Evolutionary conservation across 345 rosid genomes (phyloP), one percentile per base, ranked within the genome.

Genomic region (Sonneratia caseolaris): DNA sequence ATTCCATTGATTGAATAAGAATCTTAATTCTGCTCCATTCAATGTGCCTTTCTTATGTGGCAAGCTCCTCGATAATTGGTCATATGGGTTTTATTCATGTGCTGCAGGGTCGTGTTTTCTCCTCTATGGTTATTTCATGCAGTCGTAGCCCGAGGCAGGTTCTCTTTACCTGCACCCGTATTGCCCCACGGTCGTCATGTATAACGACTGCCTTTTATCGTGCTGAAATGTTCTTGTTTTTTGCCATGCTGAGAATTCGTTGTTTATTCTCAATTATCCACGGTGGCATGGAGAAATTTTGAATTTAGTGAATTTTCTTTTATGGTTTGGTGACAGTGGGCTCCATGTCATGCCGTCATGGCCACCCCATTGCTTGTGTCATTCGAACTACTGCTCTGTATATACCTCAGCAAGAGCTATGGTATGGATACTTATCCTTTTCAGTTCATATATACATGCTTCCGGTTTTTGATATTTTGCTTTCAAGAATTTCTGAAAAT

Each of bases 91-190:
- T 59, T 7, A 2, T n/a, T 59, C 64, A n/a, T 74, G 16, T 78
- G 66, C 40, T 68, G 81, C 86, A 93, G 98, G 98, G 69, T 78
- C 72, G 68, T 86, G 73, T 91, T 89, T 78, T 72, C 86, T 74
- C 93, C 98, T 51, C 74, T 91, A n/a, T 89, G 91, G 97, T 59
- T 91, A 62, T 93, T 93, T 86, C 98, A 91, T 80, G 84, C 78
- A 18, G 89, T 86, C 38, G 87, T 83, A 71, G 91, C 97, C 21
- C 89, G 96, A 40, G 96, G 96, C 72, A 85, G 93, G 81, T 91
- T 93, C 85, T 93, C 98, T 10, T 74, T 93, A 70, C 98, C 98
- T 49, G 96, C 97, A 78, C 98, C 98, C 77, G 75, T 89, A 73
- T 69, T 82, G 88, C 97, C 98, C 80, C 89, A 83, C 74, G 87